Percentiles rank a stretch among this genome's conserved stretches.
These are phyloP conservation scores for Botrytis paeoniae DNA, from an alignment of 2,329 filamentous ascomycete genomes.

Conservation along the genomic window DNA sequence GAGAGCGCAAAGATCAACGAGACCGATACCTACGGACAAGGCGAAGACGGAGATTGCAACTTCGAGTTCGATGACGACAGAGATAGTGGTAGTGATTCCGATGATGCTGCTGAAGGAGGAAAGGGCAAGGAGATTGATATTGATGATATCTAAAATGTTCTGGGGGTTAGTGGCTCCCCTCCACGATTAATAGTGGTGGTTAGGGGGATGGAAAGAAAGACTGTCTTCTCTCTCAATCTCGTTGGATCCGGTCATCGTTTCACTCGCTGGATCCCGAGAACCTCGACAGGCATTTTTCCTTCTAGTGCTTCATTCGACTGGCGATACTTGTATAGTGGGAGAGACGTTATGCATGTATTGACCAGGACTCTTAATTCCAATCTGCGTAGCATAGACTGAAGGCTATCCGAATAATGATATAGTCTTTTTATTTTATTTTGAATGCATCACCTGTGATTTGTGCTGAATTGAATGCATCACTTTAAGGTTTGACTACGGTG, in stretches of 20 bases:
- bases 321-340: slow-evolving; percentile 40
- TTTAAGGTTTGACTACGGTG: neutral
- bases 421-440: neutral
- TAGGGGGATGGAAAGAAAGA: slow-evolving; percentile 40
- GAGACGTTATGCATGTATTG: slow-evolving; percentile 48
- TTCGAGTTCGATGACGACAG: slow-evolving; percentile 98
- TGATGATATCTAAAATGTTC: slow-evolving; percentile 74
- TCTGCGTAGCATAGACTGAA: neutral
- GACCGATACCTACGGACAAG: slow-evolving; percentile 89
- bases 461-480: neutral
- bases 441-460: neutral
- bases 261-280: slow-evolving; percentile 33
- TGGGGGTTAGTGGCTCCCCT: slow-evolving; percentile 1
- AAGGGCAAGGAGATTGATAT: slow-evolving; percentile 80
- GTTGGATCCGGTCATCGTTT: slow-evolving; percentile 25
- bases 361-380: slow-evolving; percentile 28
- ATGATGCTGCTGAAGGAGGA: slow-evolving; percentile 45
- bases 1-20: slow-evolving; percentile 99
- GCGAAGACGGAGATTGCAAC: slow-evolving; percentile 91
- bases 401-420: neutral
- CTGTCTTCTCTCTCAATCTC: slow-evolving; percentile 66
- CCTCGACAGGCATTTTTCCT: slow-evolving; percentile 39
- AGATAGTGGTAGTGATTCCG: slow-evolving; percentile 56
- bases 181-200: slow-evolving; percentile 12
- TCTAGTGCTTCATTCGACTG: slow-evolving; percentile 31